These are phyloP conservation scores for Clarireedia sp. DNA, from an alignment of 2,329 filamentous ascomycete genomes.

Conservation along the genomic window DNA sequence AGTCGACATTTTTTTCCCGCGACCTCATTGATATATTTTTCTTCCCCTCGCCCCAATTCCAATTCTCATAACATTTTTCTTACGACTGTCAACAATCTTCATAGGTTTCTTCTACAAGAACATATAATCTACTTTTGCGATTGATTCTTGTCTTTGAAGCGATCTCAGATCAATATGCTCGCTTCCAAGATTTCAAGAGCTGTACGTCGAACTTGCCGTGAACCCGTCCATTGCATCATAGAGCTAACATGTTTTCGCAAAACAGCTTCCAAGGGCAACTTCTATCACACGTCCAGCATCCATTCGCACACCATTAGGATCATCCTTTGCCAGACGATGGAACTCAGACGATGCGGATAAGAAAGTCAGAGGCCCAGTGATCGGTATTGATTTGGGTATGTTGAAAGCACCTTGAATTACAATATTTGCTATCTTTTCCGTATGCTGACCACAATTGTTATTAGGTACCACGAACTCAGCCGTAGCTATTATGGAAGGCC, in stretches of 20 bases:
- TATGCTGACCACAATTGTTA: slow-evolving; percentile 16
- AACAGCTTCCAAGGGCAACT: slow-evolving; percentile 70
- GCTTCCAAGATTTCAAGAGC: slow-evolving; percentile 64
- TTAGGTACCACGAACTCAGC: slow-evolving; percentile 90
- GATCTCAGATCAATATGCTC: slow-evolving; percentile 50
- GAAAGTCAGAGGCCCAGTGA: slow-evolving; percentile 93
- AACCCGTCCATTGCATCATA: slow-evolving; percentile 18
- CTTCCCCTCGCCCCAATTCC: slow-evolving; percentile 3
- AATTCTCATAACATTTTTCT: background rate
- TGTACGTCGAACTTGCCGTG: slow-evolving; percentile 47
- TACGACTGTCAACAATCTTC: background rate
- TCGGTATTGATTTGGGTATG: slow-evolving; percentile 94
- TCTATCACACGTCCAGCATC: slow-evolving; percentile 60
- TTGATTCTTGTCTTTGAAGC: slow-evolving; percentile 15
- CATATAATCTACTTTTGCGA: slow-evolving; percentile 7
- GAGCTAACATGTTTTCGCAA: slow-evolving; percentile 13
- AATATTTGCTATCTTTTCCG: slow-evolving; percentile 2
- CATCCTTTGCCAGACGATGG: slow-evolving; percentile 71
- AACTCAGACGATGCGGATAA: slow-evolving; percentile 58
- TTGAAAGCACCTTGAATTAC: slow-evolving; percentile 14
- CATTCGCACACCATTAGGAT: slow-evolving; percentile 61
- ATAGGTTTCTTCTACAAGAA: slow-evolving; percentile 12
- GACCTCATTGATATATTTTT: slow-evolving; percentile 5
- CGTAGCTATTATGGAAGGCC: slow-evolving; percentile 96
- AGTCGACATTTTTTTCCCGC: slow-evolving; percentile 6